A percentile compares a stretch with the other conserved stretches of the same genome.
These are phyloP conservation scores for Candida peoriensis DNA, from an alignment of 805 yeast genomes.

Conservation along the genomic window DNA sequence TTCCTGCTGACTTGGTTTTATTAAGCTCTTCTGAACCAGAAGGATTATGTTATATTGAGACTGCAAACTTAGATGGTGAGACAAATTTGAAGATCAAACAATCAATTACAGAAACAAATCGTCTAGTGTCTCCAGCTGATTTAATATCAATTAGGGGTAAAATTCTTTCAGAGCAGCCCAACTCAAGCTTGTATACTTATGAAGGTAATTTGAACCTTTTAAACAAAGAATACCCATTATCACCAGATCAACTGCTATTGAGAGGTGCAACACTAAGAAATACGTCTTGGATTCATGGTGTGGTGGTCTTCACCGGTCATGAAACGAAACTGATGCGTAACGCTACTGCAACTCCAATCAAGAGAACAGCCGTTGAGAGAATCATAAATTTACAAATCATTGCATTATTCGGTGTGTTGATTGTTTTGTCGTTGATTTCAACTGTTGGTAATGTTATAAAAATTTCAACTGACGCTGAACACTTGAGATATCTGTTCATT, in stretches of 20 bases:
- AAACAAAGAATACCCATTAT: conserved; percentile 58
- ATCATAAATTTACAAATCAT: conserved; percentile 89
- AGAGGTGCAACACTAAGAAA: conserved; percentile 96
- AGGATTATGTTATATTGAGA: conserved; percentile 95
- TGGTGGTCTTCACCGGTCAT: conserved; percentile 94
- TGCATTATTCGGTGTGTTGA: conserved; percentile 77
- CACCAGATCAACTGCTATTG: conserved; percentile 86
- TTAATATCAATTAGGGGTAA: conserved; percentile 50
- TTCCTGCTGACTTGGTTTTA: conserved; percentile 89
- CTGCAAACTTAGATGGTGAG: conserved; percentile 97
- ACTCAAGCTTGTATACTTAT: conserved; percentile 87
- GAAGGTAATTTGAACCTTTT: conserved; percentile 74
- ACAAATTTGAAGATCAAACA: conserved; percentile 95
- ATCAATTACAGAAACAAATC: conserved; percentile 71
- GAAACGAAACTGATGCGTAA: conserved; percentile 97
- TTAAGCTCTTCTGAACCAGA: conserved; percentile 95
- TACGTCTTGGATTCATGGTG: conserved; percentile 92
- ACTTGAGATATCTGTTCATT: conserved; percentile 60
- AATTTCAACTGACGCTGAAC: conserved; percentile 44
- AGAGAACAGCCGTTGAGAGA: conserved; percentile 94
- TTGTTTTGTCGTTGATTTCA: conserved; percentile 72
- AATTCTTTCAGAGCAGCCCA: conserved; percentile 85
- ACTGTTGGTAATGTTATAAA: conserved; percentile 84
- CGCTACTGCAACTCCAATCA: conserved; percentile 98
- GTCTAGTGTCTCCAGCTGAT: conserved; percentile 60